phyloP scores from a whole-genome alignment of 768 basidiomycete genomes.

The Tulasnella sp. region DNA sequence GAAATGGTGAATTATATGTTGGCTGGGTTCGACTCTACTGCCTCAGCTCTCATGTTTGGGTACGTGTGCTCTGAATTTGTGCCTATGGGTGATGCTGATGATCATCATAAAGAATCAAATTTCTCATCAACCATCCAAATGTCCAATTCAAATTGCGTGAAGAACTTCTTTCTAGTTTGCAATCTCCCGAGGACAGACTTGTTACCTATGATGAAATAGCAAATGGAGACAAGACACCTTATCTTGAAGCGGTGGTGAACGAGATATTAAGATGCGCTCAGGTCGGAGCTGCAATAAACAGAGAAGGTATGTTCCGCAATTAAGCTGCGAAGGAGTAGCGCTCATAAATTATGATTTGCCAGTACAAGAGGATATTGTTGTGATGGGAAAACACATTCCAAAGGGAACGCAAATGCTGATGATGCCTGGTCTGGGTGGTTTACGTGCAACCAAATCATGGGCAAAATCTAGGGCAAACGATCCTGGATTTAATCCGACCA shows the following conservation, averaged over 20 bases:
- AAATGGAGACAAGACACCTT: conserved; percentile 4
- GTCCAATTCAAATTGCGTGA: not conserved
- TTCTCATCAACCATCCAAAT: not conserved
- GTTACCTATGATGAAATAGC: not conserved
- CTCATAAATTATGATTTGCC: no score
- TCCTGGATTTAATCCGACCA: no score
- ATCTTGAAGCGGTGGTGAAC: conserved; percentile 1
- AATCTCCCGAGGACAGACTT: not conserved
- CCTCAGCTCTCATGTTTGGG: not conserved
- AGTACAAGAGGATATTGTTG: no score
- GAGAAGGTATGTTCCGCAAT: not conserved
- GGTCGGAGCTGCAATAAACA: not conserved
- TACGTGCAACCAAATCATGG: no score
- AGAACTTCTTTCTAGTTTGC: not conserved
- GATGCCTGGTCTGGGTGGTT: no score
- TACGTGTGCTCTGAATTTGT: not conserved
- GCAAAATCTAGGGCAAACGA: no score
- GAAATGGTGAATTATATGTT: no score
- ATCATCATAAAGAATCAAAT: not conserved
- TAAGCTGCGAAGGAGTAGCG: no score
- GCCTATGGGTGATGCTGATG: not conserved
- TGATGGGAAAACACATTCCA: no score
- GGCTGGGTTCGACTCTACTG: not conserved
- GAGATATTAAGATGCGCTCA: not conserved
- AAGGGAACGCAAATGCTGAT: no score